Evolutionary conservation across 805 yeast species (phyloP).

Genomic region (Starmerella apis): DNA sequence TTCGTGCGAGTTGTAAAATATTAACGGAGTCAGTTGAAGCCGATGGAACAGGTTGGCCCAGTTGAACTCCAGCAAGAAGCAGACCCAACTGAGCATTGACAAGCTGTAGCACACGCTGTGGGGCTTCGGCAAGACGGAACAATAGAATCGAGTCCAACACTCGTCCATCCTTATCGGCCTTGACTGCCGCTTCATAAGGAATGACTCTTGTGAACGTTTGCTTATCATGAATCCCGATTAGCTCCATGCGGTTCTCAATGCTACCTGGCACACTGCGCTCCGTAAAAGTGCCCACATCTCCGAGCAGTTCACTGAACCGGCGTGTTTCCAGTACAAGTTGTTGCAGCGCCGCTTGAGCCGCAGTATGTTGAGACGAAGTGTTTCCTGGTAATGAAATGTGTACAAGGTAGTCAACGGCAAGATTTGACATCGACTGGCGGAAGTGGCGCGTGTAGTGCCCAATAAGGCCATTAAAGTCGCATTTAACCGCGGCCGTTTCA

Average conservation of each 20-base stretch:
- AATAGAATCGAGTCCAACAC: slow-evolving; percentile 72
- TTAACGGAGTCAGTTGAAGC: slow-evolving; percentile 18
- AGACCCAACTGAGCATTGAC: slow-evolving; percentile 73
- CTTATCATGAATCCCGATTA: slow-evolving; percentile 50
- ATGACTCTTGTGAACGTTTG: slow-evolving; percentile 56
- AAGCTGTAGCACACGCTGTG: slow-evolving; percentile 64
- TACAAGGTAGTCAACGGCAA: slow-evolving; percentile 81
- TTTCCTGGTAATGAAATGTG: slow-evolving; percentile 48
- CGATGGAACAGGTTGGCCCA: slow-evolving; percentile 44
- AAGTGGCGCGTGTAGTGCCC: slow-evolving; percentile 77
- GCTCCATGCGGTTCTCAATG: slow-evolving; percentile 61
- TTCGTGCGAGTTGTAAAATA: slow-evolving; percentile 34
- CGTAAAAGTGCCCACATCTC: slow-evolving; percentile 48
- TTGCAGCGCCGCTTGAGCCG: slow-evolving; percentile 68
- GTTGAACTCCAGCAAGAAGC: slow-evolving; percentile 56
- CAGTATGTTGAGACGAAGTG: slow-evolving; percentile 36
- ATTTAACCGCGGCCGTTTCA: slow-evolving; percentile 30
- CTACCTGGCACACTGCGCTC: slow-evolving; percentile 76
- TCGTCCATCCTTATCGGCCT: slow-evolving; percentile 87
- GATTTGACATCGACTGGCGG: slow-evolving; percentile 74
- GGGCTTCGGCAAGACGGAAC: slow-evolving; percentile 81
- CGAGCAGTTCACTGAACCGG: slow-evolving; percentile 70
- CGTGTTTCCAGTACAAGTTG: slow-evolving; percentile 79
- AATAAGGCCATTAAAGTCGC: slow-evolving; percentile 36
- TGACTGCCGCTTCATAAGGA: slow-evolving; percentile 72